Conservation (phyloP, 1,284 basidiomycete species). For the Pyrrhoderma lamaoense region DNA sequence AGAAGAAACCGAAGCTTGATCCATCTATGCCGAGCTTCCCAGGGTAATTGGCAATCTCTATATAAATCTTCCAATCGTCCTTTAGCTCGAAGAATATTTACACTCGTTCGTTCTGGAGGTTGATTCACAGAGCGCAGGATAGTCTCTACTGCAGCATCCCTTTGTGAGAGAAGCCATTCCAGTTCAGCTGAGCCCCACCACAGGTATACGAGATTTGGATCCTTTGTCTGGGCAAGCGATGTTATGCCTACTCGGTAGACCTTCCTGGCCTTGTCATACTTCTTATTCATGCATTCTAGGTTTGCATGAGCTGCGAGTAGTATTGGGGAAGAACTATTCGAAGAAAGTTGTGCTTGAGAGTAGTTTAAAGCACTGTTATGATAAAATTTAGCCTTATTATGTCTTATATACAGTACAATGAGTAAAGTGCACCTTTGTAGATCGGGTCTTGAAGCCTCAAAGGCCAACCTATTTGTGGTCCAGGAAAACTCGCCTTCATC, state of each 20-base stretch:
- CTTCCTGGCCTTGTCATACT: constrained; percentile 69
- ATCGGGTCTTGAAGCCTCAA: constrained; percentile 52
- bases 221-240: constrained; percentile 30
- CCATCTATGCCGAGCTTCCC: constrained; percentile 25
- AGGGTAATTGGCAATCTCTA: constrained; percentile 53
- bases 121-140: constrained; percentile 48
- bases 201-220: constrained; percentile 40
- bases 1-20: constrained; percentile 55
- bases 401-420: constrained; percentile 10
- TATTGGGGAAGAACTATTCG: constrained; percentile 54
- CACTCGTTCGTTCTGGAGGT: constrained; percentile 38
- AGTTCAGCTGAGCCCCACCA: constrained; percentile 90
- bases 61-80: constrained; percentile 40
- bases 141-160: constrained; percentile 44
- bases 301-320: constrained; percentile 82
- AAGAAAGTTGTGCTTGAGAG: constrained; percentile 65
- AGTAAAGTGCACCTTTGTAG: constrained; percentile 44
- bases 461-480: constrained; percentile 57
- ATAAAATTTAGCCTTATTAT: constrained; percentile 13
- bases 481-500: constrained; percentile 43
- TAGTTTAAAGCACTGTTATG: constrained; percentile 57
- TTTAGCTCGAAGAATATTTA: constrained; percentile 51
- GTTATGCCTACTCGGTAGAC: constrained; percentile 69
- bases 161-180: constrained; percentile 67
- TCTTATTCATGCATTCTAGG: constrained; percentile 68